Conservation (phyloP, 2,329 filamentous ascomycete species). For the Ceratocystis eucalypticola region DNA sequence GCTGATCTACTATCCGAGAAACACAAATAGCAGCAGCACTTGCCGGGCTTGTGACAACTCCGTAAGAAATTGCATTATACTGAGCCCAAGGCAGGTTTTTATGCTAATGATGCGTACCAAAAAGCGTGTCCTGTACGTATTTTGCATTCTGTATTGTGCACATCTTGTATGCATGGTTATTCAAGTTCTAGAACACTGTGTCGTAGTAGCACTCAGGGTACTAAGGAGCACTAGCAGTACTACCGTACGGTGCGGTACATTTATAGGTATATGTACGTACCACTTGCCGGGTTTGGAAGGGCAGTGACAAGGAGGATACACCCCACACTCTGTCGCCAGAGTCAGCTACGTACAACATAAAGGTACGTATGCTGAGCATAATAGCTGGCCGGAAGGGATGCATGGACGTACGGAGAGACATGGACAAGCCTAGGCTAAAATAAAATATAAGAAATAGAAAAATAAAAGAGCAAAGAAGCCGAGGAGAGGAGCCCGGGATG, state of each 20-base stretch:
- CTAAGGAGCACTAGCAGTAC: no score
- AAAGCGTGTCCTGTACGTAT: neutral
- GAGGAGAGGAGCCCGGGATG: no score
- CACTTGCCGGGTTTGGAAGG: neutral
- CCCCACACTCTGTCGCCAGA: neutral
- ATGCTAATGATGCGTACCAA: neutral
- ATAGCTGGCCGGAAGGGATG: neutral
- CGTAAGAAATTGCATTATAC: neutral
- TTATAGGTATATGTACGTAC: neutral
- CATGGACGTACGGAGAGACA: conserved; percentile 4
- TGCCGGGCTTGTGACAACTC: no score
- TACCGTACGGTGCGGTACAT: neutral
- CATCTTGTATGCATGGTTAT: neutral
- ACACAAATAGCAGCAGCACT: no score
- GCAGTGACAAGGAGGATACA: neutral
- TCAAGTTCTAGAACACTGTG: neutral
- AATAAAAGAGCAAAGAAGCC: no score
- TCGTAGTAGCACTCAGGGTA: neutral
- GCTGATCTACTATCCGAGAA: no score
- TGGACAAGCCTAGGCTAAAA: neutral
- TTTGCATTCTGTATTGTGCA: neutral
- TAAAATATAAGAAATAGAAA: no score
- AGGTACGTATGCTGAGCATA: neutral
- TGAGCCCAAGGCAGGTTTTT: neutral
- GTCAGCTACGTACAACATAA: neutral